Percentiles rank a stretch among this genome's conserved stretches.
Evolutionary conservation across 805 yeast species (phyloP).

Genomic region (Candida pini): DNA sequence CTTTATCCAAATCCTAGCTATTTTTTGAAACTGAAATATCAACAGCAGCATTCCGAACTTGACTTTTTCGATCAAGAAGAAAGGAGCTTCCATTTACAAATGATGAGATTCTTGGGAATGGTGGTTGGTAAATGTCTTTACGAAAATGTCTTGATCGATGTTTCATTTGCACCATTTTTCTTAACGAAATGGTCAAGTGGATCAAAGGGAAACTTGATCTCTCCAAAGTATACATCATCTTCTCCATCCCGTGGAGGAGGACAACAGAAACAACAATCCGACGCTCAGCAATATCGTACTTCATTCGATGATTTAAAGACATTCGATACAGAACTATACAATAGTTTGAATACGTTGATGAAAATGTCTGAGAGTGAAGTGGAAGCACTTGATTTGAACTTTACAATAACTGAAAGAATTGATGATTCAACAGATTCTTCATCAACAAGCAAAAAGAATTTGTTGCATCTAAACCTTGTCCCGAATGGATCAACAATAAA

Average conservation of each 20-base stretch:
- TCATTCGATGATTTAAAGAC: constrained; percentile 75
- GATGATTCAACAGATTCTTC: constrained; percentile 16
- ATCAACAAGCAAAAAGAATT: constrained; percentile 18
- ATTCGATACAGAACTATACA: constrained; percentile 63
- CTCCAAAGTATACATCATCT: constrained; percentile 27
- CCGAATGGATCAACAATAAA: constrained; percentile 50
- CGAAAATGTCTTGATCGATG: constrained; percentile 75
- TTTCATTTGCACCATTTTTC: constrained; percentile 82
- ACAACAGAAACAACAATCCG: constrained; percentile 6
- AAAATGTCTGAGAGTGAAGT: constrained; percentile 51
- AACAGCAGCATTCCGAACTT: constrained; percentile 18
- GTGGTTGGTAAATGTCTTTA: constrained; percentile 85
- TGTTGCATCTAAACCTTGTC: constrained; percentile 49
- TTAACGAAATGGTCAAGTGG: constrained; percentile 52
- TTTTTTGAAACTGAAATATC: constrained; percentile 23
- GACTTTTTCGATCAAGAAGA: constrained; percentile 24
- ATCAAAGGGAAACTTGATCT: too few species aligned
- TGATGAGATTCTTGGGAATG: constrained; percentile 65
- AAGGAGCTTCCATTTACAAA: constrained; percentile 21
- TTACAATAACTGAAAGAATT: constrained; percentile 52
- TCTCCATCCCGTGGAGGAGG: constrained; percentile 13
- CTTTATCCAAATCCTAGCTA: constrained; percentile 67
- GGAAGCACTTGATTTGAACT: constrained; percentile 55
- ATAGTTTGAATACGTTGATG: constrained; percentile 57
- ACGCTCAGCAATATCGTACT: constrained; percentile 36